Conservation (phyloP, 805 yeast species). For the Spathaspora gorwiae region DNA sequence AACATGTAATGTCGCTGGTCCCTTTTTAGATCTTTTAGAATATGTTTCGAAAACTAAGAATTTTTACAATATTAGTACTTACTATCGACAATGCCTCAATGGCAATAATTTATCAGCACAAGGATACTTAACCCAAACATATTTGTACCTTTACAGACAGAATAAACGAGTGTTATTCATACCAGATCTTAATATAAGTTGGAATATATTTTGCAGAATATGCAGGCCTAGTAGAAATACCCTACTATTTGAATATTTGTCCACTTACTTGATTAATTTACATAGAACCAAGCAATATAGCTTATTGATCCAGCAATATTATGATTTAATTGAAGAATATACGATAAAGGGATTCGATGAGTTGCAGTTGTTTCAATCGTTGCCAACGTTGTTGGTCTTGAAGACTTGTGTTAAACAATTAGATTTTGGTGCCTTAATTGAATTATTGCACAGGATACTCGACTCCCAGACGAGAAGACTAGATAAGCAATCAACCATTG, state of each 20-base stretch:
- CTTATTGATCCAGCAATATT: background rate
- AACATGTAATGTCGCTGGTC: too few species aligned
- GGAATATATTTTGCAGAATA: background rate
- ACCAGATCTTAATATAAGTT: background rate
- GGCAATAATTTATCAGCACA: too few species aligned
- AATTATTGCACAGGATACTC: background rate
- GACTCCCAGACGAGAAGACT: too few species aligned
- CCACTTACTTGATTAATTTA: slow-evolving; percentile 1
- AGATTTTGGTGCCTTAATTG: background rate
- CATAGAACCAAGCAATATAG: background rate
- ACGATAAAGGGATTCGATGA: background rate
- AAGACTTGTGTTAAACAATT: background rate
- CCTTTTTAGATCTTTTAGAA: too few species aligned
- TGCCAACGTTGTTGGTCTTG: background rate
- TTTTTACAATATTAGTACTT: too few species aligned
- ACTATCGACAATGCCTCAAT: too few species aligned
- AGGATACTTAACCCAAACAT: background rate
- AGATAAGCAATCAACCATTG: too few species aligned
- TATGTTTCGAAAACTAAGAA: too few species aligned
- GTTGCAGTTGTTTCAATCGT: background rate
- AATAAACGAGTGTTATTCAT: background rate
- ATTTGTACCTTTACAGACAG: background rate
- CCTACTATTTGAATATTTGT: slow-evolving; percentile 1
- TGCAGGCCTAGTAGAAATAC: background rate
- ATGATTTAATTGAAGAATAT: background rate